Conservation (phyloP, 805 yeast species). For the Saturnispora bothae region DNA sequence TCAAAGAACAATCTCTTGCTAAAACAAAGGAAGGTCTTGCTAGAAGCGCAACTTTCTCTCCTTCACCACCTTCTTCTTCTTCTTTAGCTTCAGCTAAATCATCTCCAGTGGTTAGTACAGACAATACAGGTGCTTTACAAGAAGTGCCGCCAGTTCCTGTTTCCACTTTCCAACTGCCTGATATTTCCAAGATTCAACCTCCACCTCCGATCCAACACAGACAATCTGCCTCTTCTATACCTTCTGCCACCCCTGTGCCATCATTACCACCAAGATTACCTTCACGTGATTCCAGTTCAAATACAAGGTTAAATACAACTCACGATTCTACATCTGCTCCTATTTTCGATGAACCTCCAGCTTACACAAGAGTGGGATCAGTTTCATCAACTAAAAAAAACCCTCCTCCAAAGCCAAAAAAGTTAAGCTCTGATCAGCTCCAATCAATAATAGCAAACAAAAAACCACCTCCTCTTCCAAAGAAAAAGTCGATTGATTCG, state of each 20-base stretch:
- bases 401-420: constrained; percentile 13
- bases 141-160: constrained; percentile 10
- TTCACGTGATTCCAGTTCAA: constrained; percentile 7
- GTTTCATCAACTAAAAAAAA: constrained; percentile 9
- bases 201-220: constrained; percentile 17
- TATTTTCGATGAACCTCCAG: not conserved
- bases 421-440: constrained; percentile 3
- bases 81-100: constrained; percentile 8
- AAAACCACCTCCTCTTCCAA: constrained; percentile 7
- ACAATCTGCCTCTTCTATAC: not conserved
- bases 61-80: not conserved
- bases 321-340: not conserved
- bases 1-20: constrained; percentile 21
- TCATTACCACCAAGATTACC: constrained; percentile 5
- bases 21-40: constrained; percentile 15
- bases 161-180: constrained; percentile 18
- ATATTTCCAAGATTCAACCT: constrained; percentile 21
- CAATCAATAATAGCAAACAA: constrained; percentile 8
- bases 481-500: not conserved
- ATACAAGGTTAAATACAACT: too few species aligned
- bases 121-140: not conserved
- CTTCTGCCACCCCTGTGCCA: not conserved
- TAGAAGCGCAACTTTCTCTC: not conserved
- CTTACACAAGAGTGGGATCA: not conserved
- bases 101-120: not conserved